phyloP scores from a whole-genome alignment of 768 basidiomycete genomes.

The Boletus subparvulus region DNA sequence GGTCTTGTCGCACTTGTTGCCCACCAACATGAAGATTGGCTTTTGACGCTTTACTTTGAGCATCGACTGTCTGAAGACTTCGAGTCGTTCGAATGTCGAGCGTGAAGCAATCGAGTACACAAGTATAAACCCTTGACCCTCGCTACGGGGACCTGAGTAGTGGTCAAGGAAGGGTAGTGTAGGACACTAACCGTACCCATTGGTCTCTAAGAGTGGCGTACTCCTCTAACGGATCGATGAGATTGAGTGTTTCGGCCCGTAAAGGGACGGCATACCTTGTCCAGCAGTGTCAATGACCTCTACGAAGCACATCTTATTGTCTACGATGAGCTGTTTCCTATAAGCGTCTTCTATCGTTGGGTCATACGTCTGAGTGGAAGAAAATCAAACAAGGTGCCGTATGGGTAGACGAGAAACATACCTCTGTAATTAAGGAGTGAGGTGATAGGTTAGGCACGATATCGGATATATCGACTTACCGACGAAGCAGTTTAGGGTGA shows the following conservation, averaged over 20 bases:
- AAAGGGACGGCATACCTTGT: constrained; percentile 63
- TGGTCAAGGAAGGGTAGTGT: constrained; percentile 3
- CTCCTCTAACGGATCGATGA: constrained; percentile 64
- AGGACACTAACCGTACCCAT: constrained; percentile 83
- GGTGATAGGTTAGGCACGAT: constrained; percentile 10
- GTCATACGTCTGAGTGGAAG: constrained; percentile 76
- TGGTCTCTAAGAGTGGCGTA: constrained; percentile 96
- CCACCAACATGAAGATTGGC: constrained; percentile 91
- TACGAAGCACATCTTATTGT: constrained; percentile 92
- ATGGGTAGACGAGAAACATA: constrained; percentile 29
- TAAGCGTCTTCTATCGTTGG: constrained; percentile 99
- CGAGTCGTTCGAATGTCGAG: constrained; percentile 85
- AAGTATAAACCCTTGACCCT: constrained; percentile 97
- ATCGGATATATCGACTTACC: constrained; percentile 50
- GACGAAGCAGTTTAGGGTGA: constrained; percentile 94
- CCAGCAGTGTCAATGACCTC: constrained; percentile 98
- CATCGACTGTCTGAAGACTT: constrained; percentile 89
- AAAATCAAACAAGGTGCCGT: constrained; percentile 7
- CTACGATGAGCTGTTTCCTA: constrained; percentile 91
- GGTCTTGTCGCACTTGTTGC: constrained; percentile 95
- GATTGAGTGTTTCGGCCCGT: constrained; percentile 10
- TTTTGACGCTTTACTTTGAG: constrained; percentile 81
- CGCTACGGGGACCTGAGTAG: constrained; percentile 47
- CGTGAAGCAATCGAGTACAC: constrained; percentile 97
- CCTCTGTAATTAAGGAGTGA: constrained; percentile 47